Evolutionary conservation across 306 rosid genomes (phyloP).

Genomic region (Adenanthera pavonina): DNA sequence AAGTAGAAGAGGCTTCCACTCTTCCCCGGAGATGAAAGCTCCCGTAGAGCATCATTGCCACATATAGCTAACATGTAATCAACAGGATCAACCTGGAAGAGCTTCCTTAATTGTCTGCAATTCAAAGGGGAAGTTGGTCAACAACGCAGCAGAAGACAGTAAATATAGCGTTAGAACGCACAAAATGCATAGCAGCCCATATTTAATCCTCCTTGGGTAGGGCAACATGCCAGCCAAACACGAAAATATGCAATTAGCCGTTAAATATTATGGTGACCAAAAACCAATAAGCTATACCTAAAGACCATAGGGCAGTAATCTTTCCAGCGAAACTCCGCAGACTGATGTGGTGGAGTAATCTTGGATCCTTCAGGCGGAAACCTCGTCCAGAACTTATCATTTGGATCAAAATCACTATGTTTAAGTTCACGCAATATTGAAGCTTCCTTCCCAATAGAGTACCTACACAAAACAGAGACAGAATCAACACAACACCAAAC

Average conservation of each 20-base stretch:
- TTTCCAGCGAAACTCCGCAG: conserved; percentile 91
- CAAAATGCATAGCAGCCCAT: background rate
- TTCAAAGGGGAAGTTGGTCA: conserved; percentile 13
- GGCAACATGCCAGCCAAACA: background rate
- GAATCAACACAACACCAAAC: conserved; percentile 16
- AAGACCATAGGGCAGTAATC: conserved; percentile 97
- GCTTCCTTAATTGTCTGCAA: conserved; percentile 83
- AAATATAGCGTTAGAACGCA: background rate
- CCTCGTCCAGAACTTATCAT: conserved; percentile 95
- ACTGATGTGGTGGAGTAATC: conserved; percentile 91
- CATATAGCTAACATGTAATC: conserved; percentile 97
- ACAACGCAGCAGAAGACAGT: conserved; percentile 9
- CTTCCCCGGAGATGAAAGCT: conserved; percentile 97
- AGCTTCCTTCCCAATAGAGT: conserved; percentile 91
- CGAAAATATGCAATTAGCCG: background rate
- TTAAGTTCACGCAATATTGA: conserved; percentile 60
- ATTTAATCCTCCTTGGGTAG: background rate
- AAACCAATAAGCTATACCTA: conserved; percentile 56
- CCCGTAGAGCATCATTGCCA: conserved; percentile 88
- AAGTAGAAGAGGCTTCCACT: conserved; percentile 94
- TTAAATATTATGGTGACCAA: background rate
- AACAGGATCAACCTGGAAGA: conserved; percentile 88
- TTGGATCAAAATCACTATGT: conserved; percentile 78
- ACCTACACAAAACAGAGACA: conserved; percentile 47
- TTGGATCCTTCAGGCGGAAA: conserved; percentile 92